Evolutionary conservation across 1,284 basidiomycete genomes (phyloP).

Genomic region (Rhodotorula sp.): DNA sequence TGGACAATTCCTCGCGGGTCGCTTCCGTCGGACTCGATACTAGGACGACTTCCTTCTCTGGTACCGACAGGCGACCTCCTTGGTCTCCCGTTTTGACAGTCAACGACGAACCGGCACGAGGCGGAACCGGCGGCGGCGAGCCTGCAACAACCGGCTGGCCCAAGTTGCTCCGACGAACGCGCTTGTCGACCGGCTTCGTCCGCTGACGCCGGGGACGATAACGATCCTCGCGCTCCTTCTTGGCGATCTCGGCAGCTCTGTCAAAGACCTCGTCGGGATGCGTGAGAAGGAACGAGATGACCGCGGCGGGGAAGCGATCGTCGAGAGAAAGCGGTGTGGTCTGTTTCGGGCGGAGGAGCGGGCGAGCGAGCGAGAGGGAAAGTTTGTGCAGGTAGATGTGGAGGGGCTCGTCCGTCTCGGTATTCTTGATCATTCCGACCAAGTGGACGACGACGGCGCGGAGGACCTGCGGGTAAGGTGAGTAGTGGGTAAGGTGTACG

Average conservation of each 20-base stretch:
- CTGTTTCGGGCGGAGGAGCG: conserved; percentile 31
- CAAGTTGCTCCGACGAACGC: conserved; percentile 27
- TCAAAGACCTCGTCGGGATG: conserved; percentile 11
- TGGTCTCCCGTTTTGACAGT: not conserved
- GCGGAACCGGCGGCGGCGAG: not conserved
- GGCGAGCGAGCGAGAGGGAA: conserved; percentile 39
- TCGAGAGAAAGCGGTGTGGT: conserved; percentile 41
- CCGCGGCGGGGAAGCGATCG: conserved; percentile 39
- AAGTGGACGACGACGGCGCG: conserved; percentile 18
- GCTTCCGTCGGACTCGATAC: conserved; percentile 21
- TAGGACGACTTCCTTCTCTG: not conserved
- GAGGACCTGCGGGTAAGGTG: conserved; percentile 14
- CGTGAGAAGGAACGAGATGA: conserved; percentile 38
- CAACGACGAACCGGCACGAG: not conserved
- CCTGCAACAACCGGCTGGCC: conserved; percentile 1
- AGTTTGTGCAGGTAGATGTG: conserved; percentile 41
- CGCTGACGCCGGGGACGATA: conserved; percentile 41
- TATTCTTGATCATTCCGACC: conserved; percentile 27
- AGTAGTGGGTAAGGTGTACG: no score
- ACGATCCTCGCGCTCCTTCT: conserved; percentile 32
- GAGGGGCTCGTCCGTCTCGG: conserved; percentile 1
- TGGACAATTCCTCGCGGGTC: conserved; percentile 7
- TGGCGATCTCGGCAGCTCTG: conserved; percentile 16
- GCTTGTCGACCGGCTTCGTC: conserved; percentile 41
- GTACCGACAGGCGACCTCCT: not conserved